Base-by-base conservation (phyloP, 176 grass and related monocot genomes). In the Tillandsia leiboldiana region DNA sequence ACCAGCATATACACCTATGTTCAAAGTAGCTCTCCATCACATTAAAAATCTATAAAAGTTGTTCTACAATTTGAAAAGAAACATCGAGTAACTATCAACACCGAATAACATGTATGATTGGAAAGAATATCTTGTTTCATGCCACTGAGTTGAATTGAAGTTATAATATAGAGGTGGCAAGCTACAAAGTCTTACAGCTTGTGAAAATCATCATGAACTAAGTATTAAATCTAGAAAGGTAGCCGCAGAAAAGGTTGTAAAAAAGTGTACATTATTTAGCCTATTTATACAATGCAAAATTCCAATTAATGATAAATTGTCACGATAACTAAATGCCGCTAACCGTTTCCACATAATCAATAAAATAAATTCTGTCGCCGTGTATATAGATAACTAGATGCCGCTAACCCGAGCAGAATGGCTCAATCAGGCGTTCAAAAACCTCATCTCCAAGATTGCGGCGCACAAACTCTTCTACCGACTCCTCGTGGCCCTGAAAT, bases 401-500 rank as follows among this genome's bases (percentile, higher is more conserved):
- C 24, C 24, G 51, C 2, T 50, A 1, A 96, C 89, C 94, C 80
- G 90, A 99, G 72, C 84, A 99, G 67, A 99, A 99, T 58, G 94
- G 90, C 22, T 99, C 94, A 3, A 99, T 99, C 28, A 99, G 80
- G 72, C 90, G 86, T 72, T 93, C 94, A 69, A 99, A 99, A 51
- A 93, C 90, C 82, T 99, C 87, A 4, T 82, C 75, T 2, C 94
- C 94, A 6, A 99, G 94, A 77, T 99, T 99, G 69, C 94, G 89
- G 48, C 94, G 84, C 68, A 99, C 90, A 11, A 90, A 99, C 23
- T 93, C 89, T 79, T 99, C 94, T 69, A 99, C 84, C 9, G 87
- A 93, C 80, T 93, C 90, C 82, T 99, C 94, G 22, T 75, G 82
- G 72, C 80, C 90, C 87, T 99, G 89, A 90, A 97, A 99, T 82